Percentiles rank a stretch among this genome's conserved stretches.
phyloP scores from a whole-genome alignment of 2,329 filamentous ascomycete genomes.

The Scytalidium lignicola region DNA sequence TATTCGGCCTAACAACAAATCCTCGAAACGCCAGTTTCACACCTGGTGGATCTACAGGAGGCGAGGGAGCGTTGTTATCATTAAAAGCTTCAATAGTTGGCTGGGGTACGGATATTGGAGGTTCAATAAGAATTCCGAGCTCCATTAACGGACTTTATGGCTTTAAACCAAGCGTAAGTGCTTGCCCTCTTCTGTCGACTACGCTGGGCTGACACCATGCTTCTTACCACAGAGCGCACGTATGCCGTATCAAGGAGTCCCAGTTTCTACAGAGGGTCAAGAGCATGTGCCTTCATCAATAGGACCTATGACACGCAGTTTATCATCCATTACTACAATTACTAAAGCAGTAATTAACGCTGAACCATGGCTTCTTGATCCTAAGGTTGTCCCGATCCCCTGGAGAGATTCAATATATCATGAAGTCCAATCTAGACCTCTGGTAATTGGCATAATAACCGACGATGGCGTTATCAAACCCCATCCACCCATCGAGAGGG shows the following conservation, averaged over 20 bases:
- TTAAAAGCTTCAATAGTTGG: conserved; percentile 38
- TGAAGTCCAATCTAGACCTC: conserved; percentile 33
- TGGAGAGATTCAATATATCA: conserved; percentile 45
- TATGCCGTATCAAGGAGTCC: conserved; percentile 52
- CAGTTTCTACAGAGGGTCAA: conserved; percentile 58
- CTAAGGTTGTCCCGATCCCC: conserved; percentile 45
- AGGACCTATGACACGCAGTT: conserved; percentile 52
- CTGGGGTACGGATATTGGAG: conserved; percentile 48
- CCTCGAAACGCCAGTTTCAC: conserved; percentile 37
- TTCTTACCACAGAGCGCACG: conserved; percentile 53
- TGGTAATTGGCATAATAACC: conserved; percentile 44
- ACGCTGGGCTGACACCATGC: not conserved
- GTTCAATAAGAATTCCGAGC: conserved; percentile 43
- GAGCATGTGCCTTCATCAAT: conserved; percentile 59
- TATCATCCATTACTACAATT: conserved; percentile 43
- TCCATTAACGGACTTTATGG: conserved; percentile 44
- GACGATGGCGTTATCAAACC: conserved; percentile 51
- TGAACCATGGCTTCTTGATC: conserved; percentile 49
- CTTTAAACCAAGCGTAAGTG: conserved; percentile 39
- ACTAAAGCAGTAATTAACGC: conserved; percentile 42
- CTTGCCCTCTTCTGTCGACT: not conserved
- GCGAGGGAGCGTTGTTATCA: conserved; percentile 36
- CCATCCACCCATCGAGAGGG: conserved; percentile 47
- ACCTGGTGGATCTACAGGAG: conserved; percentile 42
- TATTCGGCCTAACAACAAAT: conserved; percentile 45